Percentiles rank a stretch among this genome's conserved stretches.
phyloP scores from a whole-genome alignment of 2,329 filamentous ascomycete genomes.

The Huntiella bhutanensis region DNA sequence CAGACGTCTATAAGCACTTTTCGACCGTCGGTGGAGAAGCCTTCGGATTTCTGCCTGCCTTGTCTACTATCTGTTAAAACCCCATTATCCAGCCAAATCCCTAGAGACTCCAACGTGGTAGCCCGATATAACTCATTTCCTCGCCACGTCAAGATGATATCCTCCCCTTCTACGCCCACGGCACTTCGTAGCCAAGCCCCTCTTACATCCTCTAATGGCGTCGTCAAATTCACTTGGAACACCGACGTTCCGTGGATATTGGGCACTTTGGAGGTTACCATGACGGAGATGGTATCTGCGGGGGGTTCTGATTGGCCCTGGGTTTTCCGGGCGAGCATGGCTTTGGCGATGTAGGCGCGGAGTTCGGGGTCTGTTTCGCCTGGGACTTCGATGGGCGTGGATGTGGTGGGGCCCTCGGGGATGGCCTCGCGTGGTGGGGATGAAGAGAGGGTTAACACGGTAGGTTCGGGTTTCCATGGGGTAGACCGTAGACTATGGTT shows the following conservation, averaged over 20 bases:
- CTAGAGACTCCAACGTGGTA: constrained; percentile 53
- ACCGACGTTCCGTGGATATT: too few species aligned
- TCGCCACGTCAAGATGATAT: constrained; percentile 64
- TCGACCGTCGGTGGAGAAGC: constrained; percentile 30
- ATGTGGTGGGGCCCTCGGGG: neutral
- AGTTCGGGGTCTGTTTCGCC: constrained; percentile 24
- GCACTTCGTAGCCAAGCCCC: constrained; percentile 44
- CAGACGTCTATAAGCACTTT: constrained; percentile 61
- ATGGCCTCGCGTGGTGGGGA: neutral
- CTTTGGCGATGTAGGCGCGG: constrained; percentile 22
- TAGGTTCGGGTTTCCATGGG: too few species aligned
- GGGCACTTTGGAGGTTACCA: too few species aligned
- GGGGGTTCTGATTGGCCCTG: too few species aligned
- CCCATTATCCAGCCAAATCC: constrained; percentile 25
- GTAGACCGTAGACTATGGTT: too few species aligned
- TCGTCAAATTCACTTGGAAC: neutral
- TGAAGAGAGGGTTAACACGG: neutral
- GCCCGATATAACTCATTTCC: constrained; percentile 52
- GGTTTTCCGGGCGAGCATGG: too few species aligned
- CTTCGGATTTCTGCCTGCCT: constrained; percentile 20
- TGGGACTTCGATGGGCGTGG: constrained; percentile 1
- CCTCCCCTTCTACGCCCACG: constrained; percentile 24
- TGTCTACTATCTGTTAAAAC: too few species aligned
- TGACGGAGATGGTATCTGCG: too few species aligned
- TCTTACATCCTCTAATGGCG: constrained; percentile 26